phyloP scores from a whole-genome alignment of 2,329 filamentous ascomycete genomes.

The Sarocladium strictum region DNA sequence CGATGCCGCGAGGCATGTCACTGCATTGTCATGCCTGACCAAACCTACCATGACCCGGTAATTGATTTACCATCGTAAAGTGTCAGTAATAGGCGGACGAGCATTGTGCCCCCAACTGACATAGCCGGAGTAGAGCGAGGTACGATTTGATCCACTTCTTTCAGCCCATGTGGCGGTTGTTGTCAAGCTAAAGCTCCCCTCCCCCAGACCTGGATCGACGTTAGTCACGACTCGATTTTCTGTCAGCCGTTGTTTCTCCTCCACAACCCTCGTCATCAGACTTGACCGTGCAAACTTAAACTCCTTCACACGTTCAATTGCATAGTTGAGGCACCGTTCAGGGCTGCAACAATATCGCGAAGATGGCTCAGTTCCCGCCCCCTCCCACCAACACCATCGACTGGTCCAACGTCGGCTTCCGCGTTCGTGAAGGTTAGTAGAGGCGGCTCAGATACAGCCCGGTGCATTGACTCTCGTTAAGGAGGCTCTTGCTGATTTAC shows the following conservation, averaged over 20 bases:
- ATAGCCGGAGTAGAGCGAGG: no score
- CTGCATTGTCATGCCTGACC: neutral
- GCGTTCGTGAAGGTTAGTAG: constrained; percentile 72
- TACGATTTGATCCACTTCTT: no score
- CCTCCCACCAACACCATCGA: constrained; percentile 77
- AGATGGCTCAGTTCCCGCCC: constrained; percentile 62
- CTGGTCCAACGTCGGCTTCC: constrained; percentile 91
- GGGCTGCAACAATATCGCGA: constrained; percentile 11
- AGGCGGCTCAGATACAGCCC: neutral
- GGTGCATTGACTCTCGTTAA: no score
- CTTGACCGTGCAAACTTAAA: neutral
- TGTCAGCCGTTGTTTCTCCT: neutral
- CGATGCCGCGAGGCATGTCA: neutral
- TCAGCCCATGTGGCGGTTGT: no score
- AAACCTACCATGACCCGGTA: no score
- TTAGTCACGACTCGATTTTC: neutral
- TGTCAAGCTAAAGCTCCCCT: neutral
- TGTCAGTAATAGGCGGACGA: no score
- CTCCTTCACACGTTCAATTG: neutral
- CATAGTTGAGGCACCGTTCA: neutral
- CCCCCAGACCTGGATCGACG: neutral
- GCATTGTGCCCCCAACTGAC: no score
- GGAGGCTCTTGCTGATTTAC: neutral
- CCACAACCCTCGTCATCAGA: neutral
- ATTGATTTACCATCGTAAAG: no score